Percentiles rank a stretch among this genome's conserved stretches.
Evolutionary conservation across 202 grass and related monocot species (phyloP).

Genomic region (Panicum hallii): DNA sequence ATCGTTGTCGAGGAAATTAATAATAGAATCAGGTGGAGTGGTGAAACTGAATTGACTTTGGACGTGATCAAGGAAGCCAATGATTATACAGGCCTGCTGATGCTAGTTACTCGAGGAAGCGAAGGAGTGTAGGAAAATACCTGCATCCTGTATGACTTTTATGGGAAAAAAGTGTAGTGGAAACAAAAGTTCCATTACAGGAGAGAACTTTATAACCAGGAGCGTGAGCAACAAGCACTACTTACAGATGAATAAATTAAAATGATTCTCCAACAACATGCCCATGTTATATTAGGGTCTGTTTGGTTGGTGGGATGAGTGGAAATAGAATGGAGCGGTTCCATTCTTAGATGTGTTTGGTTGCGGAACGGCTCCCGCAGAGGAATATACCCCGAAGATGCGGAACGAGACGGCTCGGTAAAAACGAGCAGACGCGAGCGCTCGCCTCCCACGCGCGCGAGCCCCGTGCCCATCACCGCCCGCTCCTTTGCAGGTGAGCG

Average conservation of each 20-base stretch:
- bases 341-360: too few species aligned
- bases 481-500: too few species aligned
- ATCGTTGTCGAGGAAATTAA: background rate
- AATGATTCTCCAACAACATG: conserved; percentile 2
- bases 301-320: too few species aligned
- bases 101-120: background rate
- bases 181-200: background rate
- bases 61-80: background rate
- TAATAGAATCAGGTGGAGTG: background rate
- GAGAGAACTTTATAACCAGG: conserved; percentile 20
- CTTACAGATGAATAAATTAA: background rate
- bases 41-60: background rate
- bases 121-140: background rate
- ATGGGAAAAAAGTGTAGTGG: background rate
- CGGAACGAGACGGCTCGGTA: too few species aligned
- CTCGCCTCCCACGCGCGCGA: too few species aligned
- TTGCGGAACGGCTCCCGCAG: too few species aligned
- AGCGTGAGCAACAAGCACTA: background rate
- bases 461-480: too few species aligned
- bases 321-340: too few species aligned
- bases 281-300: background rate
- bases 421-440: too few species aligned
- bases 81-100: background rate
- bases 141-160: background rate
- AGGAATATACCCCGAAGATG: too few species aligned